A percentile compares a stretch with the other conserved stretches of the same genome.
Evolutionary conservation across 2,329 filamentous ascomycete genomes (phyloP).

Genomic region (Aspergillus tamarii): DNA sequence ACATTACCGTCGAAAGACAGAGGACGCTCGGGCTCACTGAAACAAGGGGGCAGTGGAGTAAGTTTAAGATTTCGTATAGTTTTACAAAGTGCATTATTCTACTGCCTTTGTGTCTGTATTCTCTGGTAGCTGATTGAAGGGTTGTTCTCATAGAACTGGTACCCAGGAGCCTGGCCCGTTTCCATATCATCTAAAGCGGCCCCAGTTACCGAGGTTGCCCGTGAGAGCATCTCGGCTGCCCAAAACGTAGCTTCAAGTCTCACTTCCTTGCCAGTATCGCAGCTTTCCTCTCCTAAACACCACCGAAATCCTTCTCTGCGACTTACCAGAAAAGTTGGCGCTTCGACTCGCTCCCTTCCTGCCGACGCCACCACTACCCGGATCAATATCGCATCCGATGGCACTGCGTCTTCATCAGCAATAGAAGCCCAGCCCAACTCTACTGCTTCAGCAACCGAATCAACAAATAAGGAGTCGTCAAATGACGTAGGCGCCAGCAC

Average conservation of each 20-base stretch:
- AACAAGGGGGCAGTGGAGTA: conserved; percentile 33
- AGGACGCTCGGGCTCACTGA: conserved; percentile 31
- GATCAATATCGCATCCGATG: conserved; percentile 49
- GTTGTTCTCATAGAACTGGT: conserved; percentile 41
- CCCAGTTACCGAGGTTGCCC: conserved; percentile 53
- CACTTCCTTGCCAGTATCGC: conserved; percentile 35
- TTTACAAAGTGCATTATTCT: conserved; percentile 7
- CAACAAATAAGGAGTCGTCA: conserved; percentile 24
- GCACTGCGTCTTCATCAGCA: conserved; percentile 36
- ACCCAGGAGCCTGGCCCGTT: conserved; percentile 49
- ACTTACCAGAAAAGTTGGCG: conserved; percentile 45
- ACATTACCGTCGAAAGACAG: conserved; percentile 18
- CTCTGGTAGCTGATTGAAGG: conserved; percentile 16
- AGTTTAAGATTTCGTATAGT: conserved; percentile 21
- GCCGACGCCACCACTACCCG: conserved; percentile 49
- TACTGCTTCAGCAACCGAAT: conserved; percentile 13
- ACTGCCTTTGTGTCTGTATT: background rate
- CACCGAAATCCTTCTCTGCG: conserved; percentile 43
- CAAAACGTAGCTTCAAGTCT: conserved; percentile 41
- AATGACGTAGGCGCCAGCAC: conserved; percentile 16
- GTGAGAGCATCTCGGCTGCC: conserved; percentile 52
- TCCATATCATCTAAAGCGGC: conserved; percentile 48
- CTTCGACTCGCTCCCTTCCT: conserved; percentile 49
- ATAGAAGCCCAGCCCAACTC: conserved; percentile 24
- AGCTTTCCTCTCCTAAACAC: conserved; percentile 29